Evolutionary conservation across 2,329 filamentous ascomycete species (phyloP), one percentile per base, ranked within the genome.

Genomic region (Microsporum canis): DNA sequence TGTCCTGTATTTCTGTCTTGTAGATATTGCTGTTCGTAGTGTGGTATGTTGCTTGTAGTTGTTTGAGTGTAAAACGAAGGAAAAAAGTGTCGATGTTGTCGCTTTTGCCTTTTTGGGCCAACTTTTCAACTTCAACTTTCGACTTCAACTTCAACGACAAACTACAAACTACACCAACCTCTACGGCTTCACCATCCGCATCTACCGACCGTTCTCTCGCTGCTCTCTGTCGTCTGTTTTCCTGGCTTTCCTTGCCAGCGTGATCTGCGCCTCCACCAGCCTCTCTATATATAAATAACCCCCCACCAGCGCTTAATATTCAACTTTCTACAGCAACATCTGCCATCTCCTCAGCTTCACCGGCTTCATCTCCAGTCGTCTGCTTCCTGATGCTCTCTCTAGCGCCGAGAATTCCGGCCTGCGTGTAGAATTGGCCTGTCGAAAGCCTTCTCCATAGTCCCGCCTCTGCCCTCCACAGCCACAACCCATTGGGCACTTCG

Each of bases 301-400:
- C 53, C 41, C 49, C 57, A 45, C 62, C 51, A 23, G 45, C 62
- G 17, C 17, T 23, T 23, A 45, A 41, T 55, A 45, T 39, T 58
- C 57, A 14, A 51, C 51, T 47, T 60, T 53, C 45, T 23, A 57
- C 57, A n/a, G 39, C 45, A 38, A 8, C 47, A 23, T 33, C 49
- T 47, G 17, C 59, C 58, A 27, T 39, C 58, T 33, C 56, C 62
- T 58, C 43, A 29, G 39, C 43, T 45, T 55, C 61, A 51, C 39
- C 27, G 23, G 27, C 67, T 64, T 65, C 66, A 60, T 61, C 62
- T 53, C 17, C 17, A 23, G 17, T 23, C 56, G 55, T 62, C 62
- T 63, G 58, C 56, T 61, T 59, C 57, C 58, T 47, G 43, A 47
- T 47, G 43, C 43, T 10, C 43, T 8, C 43, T 47, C 43, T 7